Conservation (phyloP, 2,329 filamentous ascomycete genomes). For the Aspergillus persii region DNA sequence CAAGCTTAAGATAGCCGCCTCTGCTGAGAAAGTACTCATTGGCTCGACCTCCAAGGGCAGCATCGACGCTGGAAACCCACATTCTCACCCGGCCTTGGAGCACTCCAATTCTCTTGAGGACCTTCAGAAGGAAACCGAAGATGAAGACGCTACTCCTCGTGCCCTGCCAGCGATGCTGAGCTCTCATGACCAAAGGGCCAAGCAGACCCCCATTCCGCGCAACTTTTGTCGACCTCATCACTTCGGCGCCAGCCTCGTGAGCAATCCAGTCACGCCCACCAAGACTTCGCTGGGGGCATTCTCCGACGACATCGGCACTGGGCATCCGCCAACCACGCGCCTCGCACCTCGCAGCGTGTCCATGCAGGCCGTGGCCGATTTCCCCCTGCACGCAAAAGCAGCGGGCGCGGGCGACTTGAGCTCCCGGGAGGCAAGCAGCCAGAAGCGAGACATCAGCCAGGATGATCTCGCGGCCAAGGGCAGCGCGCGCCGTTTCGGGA, state of each 20-base stretch:
- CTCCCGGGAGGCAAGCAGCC: not conserved
- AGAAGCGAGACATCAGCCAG: slow-evolving; percentile 5
- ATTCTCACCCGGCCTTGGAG: not conserved
- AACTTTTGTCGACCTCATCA: slow-evolving; percentile 14
- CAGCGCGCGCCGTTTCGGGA: slow-evolving; percentile 13
- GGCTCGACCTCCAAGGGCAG: slow-evolving; percentile 10
- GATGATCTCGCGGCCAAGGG: slow-evolving; percentile 9
- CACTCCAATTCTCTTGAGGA: not conserved
- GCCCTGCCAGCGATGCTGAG: not conserved
- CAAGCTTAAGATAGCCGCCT: slow-evolving; percentile 25
- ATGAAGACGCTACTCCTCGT: not conserved
- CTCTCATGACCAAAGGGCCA: not conserved
- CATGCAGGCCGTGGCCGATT: slow-evolving; percentile 8
- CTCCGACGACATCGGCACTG: not conserved
- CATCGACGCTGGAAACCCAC: slow-evolving; percentile 1
- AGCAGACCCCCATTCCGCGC: not conserved
- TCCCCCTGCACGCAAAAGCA: not conserved
- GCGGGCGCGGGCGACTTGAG: not conserved
- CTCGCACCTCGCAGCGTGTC: slow-evolving; percentile 13
- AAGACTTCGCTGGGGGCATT: not conserved
- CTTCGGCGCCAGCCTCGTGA: not conserved
- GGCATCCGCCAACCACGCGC: not conserved
- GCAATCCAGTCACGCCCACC: slow-evolving; percentile 4
- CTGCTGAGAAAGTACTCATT: slow-evolving; percentile 29
- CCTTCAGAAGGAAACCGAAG: not conserved